Conservation (phyloP, 2,329 filamentous ascomycete genomes). For the Fusarium chaquense region DNA sequence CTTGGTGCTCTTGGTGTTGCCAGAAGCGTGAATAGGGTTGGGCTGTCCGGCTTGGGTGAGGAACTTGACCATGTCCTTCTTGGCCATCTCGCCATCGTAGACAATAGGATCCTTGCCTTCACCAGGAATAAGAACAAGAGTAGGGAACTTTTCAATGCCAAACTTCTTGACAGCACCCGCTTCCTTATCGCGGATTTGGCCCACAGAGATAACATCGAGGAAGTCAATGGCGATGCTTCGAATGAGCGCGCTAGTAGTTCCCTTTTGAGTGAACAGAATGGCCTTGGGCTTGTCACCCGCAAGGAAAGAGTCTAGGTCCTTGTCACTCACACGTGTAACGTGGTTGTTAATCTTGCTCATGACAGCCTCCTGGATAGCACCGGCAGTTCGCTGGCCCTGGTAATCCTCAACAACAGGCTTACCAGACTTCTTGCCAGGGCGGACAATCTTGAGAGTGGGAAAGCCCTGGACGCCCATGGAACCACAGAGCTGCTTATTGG, state of each 20-base stretch:
- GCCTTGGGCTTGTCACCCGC: constrained; percentile 81
- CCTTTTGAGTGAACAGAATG: constrained; percentile 94
- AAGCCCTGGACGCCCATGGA: constrained; percentile 92
- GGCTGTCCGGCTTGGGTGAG: constrained; percentile 82
- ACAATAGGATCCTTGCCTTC: constrained; percentile 74
- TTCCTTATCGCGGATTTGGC: constrained; percentile 87
- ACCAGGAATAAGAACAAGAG: constrained; percentile 81
- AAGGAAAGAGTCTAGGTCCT: constrained; percentile 81
- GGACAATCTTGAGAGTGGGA: constrained; percentile 94
- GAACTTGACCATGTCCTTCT: constrained; percentile 83
- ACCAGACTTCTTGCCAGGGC: constrained; percentile 82
- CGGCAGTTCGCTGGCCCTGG: constrained; percentile 83
- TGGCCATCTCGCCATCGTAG: constrained; percentile 88
- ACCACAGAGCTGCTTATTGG: constrained; percentile 89
- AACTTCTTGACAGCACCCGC: constrained; percentile 77
- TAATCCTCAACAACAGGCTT: constrained; percentile 92
- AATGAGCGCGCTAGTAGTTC: constrained; percentile 83
- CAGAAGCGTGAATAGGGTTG: constrained; percentile 73
- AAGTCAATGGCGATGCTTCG: constrained; percentile 93
- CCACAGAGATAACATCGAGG: constrained; percentile 80
- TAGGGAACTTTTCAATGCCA: constrained; percentile 81
- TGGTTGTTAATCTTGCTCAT: constrained; percentile 91
- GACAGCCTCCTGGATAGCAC: constrained; percentile 87
- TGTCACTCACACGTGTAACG: constrained; percentile 84
- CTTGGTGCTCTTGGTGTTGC: constrained; percentile 55